Evolutionary conservation across 169 alveolate genomes (phyloP).

Genomic region (Perkinsus olseni): DNA sequence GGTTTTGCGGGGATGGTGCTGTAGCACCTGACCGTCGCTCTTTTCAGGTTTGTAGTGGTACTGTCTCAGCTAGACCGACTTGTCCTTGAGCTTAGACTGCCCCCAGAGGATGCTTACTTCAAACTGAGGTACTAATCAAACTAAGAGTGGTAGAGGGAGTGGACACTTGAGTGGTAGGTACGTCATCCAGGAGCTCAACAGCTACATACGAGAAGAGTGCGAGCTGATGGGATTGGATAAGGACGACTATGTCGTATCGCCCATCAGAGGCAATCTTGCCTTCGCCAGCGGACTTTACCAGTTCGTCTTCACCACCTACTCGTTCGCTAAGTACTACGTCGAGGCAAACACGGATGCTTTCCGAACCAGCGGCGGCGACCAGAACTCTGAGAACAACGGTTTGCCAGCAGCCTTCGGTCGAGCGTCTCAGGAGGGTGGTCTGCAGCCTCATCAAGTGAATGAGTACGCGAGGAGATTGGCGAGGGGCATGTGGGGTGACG

Average conservation of each 20-base stretch:
- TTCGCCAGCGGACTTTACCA: constrained; percentile 89
- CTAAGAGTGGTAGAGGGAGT: not conserved
- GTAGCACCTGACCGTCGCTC: not conserved
- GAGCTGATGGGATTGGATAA: constrained; percentile 5
- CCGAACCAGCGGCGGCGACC: not conserved
- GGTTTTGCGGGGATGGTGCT: not conserved
- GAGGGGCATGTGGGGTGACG: constrained; percentile 64
- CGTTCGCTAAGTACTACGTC: constrained; percentile 81
- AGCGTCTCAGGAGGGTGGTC: not conserved
- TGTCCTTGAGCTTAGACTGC: constrained; percentile 89
- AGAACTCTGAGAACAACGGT: not conserved
- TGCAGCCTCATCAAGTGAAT: not conserved
- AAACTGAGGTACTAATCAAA: constrained; percentile 69
- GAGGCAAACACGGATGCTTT: constrained; percentile 12
- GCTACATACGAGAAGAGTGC: constrained; percentile 16
- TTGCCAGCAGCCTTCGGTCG: not conserved
- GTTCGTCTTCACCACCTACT: constrained; percentile 79
- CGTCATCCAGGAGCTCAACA: not conserved
- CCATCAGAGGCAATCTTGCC: constrained; percentile 84
- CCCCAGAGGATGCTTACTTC: constrained; percentile 98
- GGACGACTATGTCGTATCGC: constrained; percentile 58
- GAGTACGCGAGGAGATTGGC: constrained; percentile 22
- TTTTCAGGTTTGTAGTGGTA: constrained; percentile 52
- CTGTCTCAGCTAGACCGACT: constrained; percentile 93
- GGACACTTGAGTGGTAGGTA: not conserved